These are phyloP conservation scores for Volutella citrinella DNA, from an alignment of 2,329 filamentous ascomycete species.

Conservation along the genomic window DNA sequence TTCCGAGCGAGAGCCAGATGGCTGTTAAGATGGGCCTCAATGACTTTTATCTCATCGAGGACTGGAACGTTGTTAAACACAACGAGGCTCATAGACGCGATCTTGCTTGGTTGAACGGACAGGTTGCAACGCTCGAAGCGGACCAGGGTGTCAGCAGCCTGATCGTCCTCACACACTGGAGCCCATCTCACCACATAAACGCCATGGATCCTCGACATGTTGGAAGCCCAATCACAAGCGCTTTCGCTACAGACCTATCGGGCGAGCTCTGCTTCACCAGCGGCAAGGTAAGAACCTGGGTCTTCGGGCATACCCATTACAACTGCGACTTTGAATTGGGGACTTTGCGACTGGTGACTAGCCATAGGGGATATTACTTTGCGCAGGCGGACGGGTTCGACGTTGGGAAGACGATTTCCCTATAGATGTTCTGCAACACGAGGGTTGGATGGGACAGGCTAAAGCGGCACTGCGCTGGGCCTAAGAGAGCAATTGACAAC, in stretches of 20 bases:
- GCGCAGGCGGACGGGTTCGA: constrained; percentile 34
- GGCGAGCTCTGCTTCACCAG: constrained; percentile 33
- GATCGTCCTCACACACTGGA: constrained; percentile 42
- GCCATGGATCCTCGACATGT: constrained; percentile 33
- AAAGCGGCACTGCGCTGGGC: no score
- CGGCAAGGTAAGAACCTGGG: constrained; percentile 39
- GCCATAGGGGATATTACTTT: constrained; percentile 41
- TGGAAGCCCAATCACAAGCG: constrained; percentile 24
- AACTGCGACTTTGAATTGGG: constrained; percentile 37
- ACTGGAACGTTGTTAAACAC: constrained; percentile 38
- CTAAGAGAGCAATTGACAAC: no score
- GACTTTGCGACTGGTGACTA: constrained; percentile 33
- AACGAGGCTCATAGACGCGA: constrained; percentile 36
- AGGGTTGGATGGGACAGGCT: no score
- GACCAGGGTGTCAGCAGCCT: constrained; percentile 25
- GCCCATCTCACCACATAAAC: constrained; percentile 33
- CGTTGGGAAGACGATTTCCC: constrained; percentile 19
- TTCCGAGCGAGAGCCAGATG: constrained; percentile 35
- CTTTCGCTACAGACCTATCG: constrained; percentile 39
- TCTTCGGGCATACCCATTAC: constrained; percentile 48
- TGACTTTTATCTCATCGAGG: constrained; percentile 48
- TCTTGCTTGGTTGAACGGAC: constrained; percentile 40
- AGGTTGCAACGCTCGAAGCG: constrained; percentile 28
- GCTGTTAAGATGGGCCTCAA: constrained; percentile 43
- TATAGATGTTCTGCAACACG: no score